Conservation (phyloP, 768 basidiomycete genomes). For the Termitomyces sp. region DNA sequence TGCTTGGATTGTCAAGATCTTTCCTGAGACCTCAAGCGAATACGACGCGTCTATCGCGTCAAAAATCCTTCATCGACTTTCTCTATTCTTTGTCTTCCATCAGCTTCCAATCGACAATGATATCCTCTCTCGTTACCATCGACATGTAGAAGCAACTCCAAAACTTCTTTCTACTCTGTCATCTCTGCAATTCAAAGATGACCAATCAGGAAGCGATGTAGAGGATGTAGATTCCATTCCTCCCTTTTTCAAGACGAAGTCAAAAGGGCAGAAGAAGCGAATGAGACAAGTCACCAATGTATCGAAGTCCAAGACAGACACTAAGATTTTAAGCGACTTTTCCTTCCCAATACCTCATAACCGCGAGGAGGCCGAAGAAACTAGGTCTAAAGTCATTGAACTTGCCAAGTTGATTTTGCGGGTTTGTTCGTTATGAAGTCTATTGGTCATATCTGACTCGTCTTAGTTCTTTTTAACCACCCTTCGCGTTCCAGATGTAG, state of each 20-base stretch:
- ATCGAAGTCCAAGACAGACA: constrained; percentile 8
- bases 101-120: neutral
- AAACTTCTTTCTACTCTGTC: constrained; percentile 7
- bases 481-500: constrained; percentile 12
- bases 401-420: constrained; percentile 15
- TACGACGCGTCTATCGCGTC: constrained; percentile 8
- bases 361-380: constrained; percentile 6
- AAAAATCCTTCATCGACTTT: constrained; percentile 8
- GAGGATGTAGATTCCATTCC: neutral
- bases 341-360: constrained; percentile 3
- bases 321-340: constrained; percentile 10
- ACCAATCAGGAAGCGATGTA: neutral
- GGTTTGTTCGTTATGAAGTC: constrained; percentile 9
- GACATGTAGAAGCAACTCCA: constrained; percentile 4
- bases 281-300: neutral
- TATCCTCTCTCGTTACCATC: constrained; percentile 4
- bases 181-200: neutral
- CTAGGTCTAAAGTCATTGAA: constrained; percentile 9
- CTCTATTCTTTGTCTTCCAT: constrained; percentile 6
- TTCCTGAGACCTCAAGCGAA: constrained; percentile 19
- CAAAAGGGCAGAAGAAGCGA: neutral
- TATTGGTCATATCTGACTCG: neutral
- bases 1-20: constrained; percentile 27
- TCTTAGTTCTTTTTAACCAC: constrained; percentile 17
- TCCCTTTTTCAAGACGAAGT: constrained; percentile 2